phyloP scores from a whole-genome alignment of 306 rosid genomes.

The Urtica urens region DNA sequence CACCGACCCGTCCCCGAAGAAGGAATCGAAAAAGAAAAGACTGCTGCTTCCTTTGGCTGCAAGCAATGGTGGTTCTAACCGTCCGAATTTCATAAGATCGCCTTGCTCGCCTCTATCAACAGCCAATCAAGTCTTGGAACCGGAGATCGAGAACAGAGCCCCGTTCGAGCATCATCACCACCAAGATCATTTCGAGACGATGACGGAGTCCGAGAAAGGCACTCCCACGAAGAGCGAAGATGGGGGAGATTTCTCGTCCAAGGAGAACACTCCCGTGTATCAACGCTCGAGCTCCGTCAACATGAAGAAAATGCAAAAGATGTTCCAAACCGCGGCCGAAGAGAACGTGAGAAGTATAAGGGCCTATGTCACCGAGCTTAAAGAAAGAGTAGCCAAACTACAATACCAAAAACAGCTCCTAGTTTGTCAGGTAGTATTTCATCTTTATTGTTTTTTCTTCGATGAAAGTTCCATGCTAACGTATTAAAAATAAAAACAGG shows the following conservation, averaged over 20 bases:
- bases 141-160: conserved; percentile 64
- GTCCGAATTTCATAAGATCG: conserved; percentile 58
- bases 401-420: conserved; percentile 97
- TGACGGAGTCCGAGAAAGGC: conserved; percentile 62
- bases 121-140: conserved; percentile 54
- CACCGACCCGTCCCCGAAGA: conserved; percentile 58
- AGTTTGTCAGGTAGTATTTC: conserved; percentile 72
- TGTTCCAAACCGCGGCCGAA: conserved; percentile 99
- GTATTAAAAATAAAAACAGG: conserved; percentile 32
- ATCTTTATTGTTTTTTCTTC: not conserved
- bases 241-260: conserved; percentile 70
- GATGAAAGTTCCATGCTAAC: not conserved
- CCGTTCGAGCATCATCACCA: too few relatives aligned
- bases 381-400: conserved; percentile 96
- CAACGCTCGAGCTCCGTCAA: conserved; percentile 86
- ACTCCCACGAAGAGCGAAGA: conserved; percentile 91
- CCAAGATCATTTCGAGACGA: conserved; percentile 50
- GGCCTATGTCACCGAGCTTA: conserved; percentile 92
- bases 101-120: conserved; percentile 92
- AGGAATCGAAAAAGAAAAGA: conserved; percentile 62
- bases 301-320: conserved; percentile 99
- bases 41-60: conserved; percentile 68
- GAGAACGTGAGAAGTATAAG: conserved; percentile 96
- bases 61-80: conserved; percentile 48
- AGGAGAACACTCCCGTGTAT: conserved; percentile 69